A percentile compares a stretch with the other conserved stretches of the same genome.
Evolutionary conservation across 768 basidiomycete species (phyloP).

Genomic region (Boletellus ananas): DNA sequence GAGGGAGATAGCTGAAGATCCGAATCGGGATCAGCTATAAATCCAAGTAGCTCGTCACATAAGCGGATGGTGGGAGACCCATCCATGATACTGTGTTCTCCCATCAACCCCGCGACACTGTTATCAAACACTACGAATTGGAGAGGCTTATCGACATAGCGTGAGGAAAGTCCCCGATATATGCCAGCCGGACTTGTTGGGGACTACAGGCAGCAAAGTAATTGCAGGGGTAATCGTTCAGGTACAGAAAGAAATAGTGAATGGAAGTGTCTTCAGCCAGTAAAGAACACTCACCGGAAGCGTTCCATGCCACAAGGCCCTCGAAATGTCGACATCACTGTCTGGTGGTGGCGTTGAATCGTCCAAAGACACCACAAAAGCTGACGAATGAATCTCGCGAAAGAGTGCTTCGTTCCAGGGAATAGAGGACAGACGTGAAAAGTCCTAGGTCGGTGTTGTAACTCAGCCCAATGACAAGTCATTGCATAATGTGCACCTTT

Average conservation of each 20-base stretch:
- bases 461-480: neutral
- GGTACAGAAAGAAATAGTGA: neutral
- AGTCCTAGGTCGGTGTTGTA: conserved; percentile 46
- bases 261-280: neutral
- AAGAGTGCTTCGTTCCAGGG: conserved; percentile 62
- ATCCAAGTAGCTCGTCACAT: conserved; percentile 64
- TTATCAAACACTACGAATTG: conserved; percentile 87
- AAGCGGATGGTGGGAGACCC: conserved; percentile 77
- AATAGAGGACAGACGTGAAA: conserved; percentile 53
- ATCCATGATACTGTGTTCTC: conserved; percentile 92
- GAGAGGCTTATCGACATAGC: conserved; percentile 88
- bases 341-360: conserved; percentile 43
- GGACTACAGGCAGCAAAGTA: conserved; percentile 3
- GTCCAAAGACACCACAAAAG: conserved; percentile 83
- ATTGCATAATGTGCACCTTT: conserved; percentile 45
- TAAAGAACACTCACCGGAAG: conserved; percentile 42
- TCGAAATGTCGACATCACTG: conserved; percentile 56
- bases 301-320: conserved; percentile 79
- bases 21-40: conserved; percentile 56
- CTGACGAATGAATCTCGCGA: conserved; percentile 75
- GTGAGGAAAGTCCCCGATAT: conserved; percentile 56
- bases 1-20: conserved; percentile 48
- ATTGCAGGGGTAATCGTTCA: neutral
- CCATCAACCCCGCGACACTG: conserved; percentile 79
- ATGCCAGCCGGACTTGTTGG: conserved; percentile 23